These are phyloP conservation scores for Termitomyces sp. DNA, from an alignment of 768 basidiomycete species.

Conservation along the genomic window DNA sequence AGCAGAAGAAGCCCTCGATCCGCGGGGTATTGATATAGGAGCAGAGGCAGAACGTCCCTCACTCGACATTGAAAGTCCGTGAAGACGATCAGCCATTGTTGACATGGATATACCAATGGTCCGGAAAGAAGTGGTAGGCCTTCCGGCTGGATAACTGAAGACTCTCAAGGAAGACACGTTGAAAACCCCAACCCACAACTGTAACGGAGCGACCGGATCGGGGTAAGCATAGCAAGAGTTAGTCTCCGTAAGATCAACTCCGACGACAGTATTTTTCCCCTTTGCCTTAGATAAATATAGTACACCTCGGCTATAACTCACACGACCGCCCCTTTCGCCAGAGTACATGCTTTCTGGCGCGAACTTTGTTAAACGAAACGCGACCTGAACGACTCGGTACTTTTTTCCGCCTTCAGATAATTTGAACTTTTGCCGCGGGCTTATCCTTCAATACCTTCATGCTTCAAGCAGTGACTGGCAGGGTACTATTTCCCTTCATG, in stretches of 20 bases:
- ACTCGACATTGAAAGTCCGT: constrained; percentile 5
- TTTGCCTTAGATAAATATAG: no score
- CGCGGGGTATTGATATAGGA: constrained; percentile 15
- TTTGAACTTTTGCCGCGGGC: background rate
- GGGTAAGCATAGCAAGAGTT: background rate
- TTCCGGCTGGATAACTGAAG: background rate
- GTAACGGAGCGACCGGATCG: background rate
- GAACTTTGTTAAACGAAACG: background rate
- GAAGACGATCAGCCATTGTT: constrained; percentile 15
- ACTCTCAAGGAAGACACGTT: constrained; percentile 10
- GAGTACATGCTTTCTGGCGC: background rate
- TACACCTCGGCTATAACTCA: no score
- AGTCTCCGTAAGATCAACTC: no score
- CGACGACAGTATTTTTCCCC: no score
- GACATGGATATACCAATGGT: background rate
- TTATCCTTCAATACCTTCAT: no score
- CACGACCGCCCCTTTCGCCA: background rate
- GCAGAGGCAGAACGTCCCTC: constrained; percentile 12
- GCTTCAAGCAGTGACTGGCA: no score
- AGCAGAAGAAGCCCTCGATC: constrained; percentile 7
- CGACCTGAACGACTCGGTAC: background rate
- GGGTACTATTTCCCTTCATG: no score
- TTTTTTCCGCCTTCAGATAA: background rate
- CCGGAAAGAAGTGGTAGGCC: background rate
- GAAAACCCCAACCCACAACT: constrained; percentile 3